Evolutionary conservation across 306 rosid genomes (phyloP).

Genomic region (Biancaea sappan): DNA sequence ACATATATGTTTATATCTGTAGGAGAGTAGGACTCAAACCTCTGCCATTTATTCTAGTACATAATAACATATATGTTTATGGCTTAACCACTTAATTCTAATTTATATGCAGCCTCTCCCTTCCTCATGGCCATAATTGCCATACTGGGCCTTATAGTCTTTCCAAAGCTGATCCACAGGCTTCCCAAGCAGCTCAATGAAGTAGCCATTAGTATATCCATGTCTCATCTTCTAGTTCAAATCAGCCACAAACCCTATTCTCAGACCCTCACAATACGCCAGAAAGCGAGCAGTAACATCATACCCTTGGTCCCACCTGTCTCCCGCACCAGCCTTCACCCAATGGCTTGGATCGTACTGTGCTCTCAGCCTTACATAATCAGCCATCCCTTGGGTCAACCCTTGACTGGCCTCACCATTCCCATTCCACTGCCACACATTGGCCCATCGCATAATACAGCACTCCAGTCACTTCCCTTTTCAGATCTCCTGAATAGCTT

Average conservation of each 20-base stretch:
- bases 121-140: too few relatives aligned
- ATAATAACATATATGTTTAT: too few relatives aligned
- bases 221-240: constrained; percentile 32
- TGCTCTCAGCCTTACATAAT: constrained; percentile 37
- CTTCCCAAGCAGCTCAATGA: constrained; percentile 34
- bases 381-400: constrained; percentile 44
- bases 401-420: not conserved
- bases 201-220: constrained; percentile 23
- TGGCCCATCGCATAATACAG: constrained; percentile 40
- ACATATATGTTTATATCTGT: too few relatives aligned
- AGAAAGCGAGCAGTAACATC: constrained; percentile 39
- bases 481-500: not conserved
- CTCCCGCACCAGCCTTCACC: constrained; percentile 31
- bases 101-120: too few relatives aligned
- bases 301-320: constrained; percentile 34
- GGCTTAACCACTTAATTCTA: not conserved
- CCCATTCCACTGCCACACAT: constrained; percentile 53
- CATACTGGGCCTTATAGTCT: constrained; percentile 33
- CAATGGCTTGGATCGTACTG: constrained; percentile 7
- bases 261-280: constrained; percentile 40
- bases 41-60: too few relatives aligned
- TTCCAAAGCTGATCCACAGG: constrained; percentile 44
- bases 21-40: too few relatives aligned
- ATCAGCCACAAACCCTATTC: constrained; percentile 35
- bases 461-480: constrained; percentile 35